These are phyloP conservation scores for Amanita jacksonii DNA, from an alignment of 768 basidiomycete species.

Conservation along the genomic window DNA sequence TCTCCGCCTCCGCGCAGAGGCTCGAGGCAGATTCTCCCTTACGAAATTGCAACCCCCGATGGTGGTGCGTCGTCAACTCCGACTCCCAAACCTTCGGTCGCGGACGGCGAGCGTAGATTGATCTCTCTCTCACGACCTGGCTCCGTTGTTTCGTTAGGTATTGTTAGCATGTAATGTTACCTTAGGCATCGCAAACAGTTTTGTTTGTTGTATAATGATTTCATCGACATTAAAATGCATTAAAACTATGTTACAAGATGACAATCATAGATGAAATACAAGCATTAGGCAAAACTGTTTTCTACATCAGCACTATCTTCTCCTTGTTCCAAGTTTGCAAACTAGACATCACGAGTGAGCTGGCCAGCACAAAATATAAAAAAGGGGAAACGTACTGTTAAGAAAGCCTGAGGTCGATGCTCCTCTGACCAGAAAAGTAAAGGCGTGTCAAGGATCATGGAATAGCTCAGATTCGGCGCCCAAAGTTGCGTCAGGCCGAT, in stretches of 20 bases:
- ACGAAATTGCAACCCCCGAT: slow-evolving; percentile 22
- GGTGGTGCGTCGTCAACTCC: slow-evolving; percentile 10
- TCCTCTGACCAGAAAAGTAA: slow-evolving; percentile 94
- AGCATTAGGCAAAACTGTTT: slow-evolving; percentile 75
- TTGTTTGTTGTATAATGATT: slow-evolving; percentile 5
- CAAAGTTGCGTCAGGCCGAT: slow-evolving; percentile 89
- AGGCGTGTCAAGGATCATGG: slow-evolving; percentile 86
- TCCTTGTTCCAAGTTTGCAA: slow-evolving; percentile 81
- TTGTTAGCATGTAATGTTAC: slow-evolving; percentile 29
- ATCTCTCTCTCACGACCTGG: slow-evolving; percentile 38
- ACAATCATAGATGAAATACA: too few species aligned
- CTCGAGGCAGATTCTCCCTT: slow-evolving; percentile 35
- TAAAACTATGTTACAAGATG: too few species aligned
- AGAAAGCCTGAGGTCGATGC: slow-evolving; percentile 89
- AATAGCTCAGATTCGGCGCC: slow-evolving; percentile 72
- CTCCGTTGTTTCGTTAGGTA: slow-evolving; percentile 45
- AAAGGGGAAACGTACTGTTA: slow-evolving; percentile 51
- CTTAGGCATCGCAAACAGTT: background rate
- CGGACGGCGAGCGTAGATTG: slow-evolving; percentile 22
- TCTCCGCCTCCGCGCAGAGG: slow-evolving; percentile 57
- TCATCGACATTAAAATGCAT: slow-evolving; percentile 3
- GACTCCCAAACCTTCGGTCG: slow-evolving; percentile 14
- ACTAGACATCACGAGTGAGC: slow-evolving; percentile 33
- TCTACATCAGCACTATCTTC: slow-evolving; percentile 95
- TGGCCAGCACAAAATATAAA: background rate